A percentile compares a stretch with the other conserved stretches of the same genome.
These are phyloP conservation scores for Teratosphaeria epicoccoides DNA, from an alignment of 2,329 filamentous ascomycete genomes.

Conservation along the genomic window DNA sequence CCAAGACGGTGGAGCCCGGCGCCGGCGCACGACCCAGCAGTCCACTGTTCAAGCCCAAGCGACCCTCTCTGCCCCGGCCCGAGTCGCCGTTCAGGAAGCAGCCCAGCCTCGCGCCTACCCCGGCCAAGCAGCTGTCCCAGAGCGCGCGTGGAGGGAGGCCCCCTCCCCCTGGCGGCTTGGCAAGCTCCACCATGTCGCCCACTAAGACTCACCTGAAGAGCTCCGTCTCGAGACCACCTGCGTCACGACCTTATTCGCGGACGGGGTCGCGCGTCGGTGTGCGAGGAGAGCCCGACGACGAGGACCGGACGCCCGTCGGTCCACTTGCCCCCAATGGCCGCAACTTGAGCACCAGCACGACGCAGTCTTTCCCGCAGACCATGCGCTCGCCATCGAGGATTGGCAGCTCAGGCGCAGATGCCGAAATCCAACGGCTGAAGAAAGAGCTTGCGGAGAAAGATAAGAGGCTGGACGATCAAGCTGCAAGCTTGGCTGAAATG, in stretches of 20 bases:
- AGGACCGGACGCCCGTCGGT: conserved; percentile 19
- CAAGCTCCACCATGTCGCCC: conserved; percentile 11
- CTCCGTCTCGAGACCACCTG: conserved; percentile 45
- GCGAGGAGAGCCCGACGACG: conserved; percentile 30
- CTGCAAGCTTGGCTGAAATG: conserved; percentile 74
- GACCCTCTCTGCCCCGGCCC: conserved; percentile 73
- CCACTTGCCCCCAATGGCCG: conserved; percentile 33
- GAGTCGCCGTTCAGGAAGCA: conserved; percentile 69
- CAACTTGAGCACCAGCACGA: conserved; percentile 23
- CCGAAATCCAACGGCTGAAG: conserved; percentile 63
- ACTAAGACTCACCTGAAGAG: conserved; percentile 19
- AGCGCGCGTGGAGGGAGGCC: conserved; percentile 39
- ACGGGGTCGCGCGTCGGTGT: conserved; percentile 37
- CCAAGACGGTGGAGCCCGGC: conserved; percentile 70
- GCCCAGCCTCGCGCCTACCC: conserved; percentile 44
- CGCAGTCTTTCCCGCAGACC: conserved; percentile 28
- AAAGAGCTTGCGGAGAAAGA: conserved; percentile 73
- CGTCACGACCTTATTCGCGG: conserved; percentile 37
- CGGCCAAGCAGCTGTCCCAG: conserved; percentile 48
- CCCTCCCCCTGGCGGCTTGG: conserved; percentile 29
- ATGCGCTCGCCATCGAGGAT: conserved; percentile 28
- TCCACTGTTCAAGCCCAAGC: conserved; percentile 58
- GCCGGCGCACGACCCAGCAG: conserved; percentile 58
- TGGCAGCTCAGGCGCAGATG: conserved; percentile 36
- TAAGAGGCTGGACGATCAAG: conserved; percentile 78